Conservation (phyloP, 140 eudicot genomes). For the Flaveria floridana region DNA sequence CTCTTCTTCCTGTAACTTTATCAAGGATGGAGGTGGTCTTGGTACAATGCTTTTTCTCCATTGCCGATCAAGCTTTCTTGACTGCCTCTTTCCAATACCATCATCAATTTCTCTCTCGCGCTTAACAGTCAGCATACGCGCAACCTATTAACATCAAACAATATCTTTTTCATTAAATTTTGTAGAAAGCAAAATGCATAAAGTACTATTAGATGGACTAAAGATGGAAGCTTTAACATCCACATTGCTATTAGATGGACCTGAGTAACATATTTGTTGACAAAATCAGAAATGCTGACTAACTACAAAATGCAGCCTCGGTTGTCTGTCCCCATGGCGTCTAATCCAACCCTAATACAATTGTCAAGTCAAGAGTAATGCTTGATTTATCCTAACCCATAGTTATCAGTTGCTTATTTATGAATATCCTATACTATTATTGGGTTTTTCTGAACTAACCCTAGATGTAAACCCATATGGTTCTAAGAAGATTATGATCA, state of each 20-base stretch:
- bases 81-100: conserved; percentile 73
- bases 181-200: neutral
- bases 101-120: conserved; percentile 87
- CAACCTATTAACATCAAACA: conserved; percentile 49
- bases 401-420: neutral
- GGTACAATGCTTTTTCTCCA: conserved; percentile 91
- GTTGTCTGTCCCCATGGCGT: neutral
- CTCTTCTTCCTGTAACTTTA: conserved; percentile 75
- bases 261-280: neutral
- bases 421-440: neutral
- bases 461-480: neutral
- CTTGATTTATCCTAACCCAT: neutral
- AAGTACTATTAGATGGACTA: neutral
- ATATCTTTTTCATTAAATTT: neutral
- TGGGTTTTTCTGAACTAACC: neutral
- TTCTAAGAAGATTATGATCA: conserved; percentile 14
- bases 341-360: neutral
- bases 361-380: neutral
- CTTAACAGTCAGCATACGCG: conserved; percentile 88
- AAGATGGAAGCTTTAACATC: conserved; percentile 10
- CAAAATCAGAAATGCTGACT: neutral
- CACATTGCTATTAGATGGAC: conserved; percentile 11
- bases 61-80: conserved; percentile 84
- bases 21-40: conserved; percentile 86
- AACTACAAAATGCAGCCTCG: neutral